Evolutionary conservation across 1,139 yeast species (phyloP).

Genomic region (Zygosaccharomyces pseudobailii): DNA sequence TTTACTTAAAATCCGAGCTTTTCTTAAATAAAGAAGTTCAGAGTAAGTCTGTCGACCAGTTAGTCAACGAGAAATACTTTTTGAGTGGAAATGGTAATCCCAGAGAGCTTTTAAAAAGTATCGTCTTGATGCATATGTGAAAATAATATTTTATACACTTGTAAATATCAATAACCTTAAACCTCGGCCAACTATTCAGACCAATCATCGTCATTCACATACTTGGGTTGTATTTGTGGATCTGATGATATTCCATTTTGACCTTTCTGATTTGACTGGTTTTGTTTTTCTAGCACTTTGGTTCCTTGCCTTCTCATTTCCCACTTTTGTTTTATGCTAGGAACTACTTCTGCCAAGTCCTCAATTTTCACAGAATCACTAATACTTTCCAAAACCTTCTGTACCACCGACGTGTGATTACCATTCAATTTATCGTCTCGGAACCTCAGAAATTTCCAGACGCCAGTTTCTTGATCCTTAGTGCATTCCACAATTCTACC

Average conservation of each 20-base stretch:
- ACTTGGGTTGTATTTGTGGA: constrained; percentile 23
- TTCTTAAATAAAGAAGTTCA: constrained; percentile 43
- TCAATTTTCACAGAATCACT: constrained; percentile 80
- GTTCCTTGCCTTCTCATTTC: constrained; percentile 38
- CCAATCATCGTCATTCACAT: constrained; percentile 36
- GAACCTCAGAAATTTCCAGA: constrained; percentile 83
- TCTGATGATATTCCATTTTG: constrained; percentile 5
- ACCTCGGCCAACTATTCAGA: constrained; percentile 20
- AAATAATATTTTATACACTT: constrained; percentile 5
- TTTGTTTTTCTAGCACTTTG: constrained; percentile 16
- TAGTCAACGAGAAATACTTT: constrained; percentile 51
- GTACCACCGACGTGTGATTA: constrained; percentile 75
- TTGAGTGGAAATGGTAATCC: constrained; percentile 81
- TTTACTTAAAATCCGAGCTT: constrained; percentile 53
- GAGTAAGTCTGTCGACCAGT: constrained; percentile 34
- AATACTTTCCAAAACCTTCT: constrained; percentile 76
- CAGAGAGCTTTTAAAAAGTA: constrained; percentile 53
- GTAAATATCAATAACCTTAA: constrained; percentile 10
- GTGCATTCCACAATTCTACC: constrained; percentile 90
- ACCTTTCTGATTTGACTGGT: constrained; percentile 5
- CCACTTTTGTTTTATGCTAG: constrained; percentile 46
- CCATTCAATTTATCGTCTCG: constrained; percentile 91
- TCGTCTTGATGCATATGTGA: constrained; percentile 31
- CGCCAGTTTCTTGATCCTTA: constrained; percentile 43
- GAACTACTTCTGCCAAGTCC: constrained; percentile 53